Conservation (phyloP, 176 grass and related monocot genomes). For the Carex scoparia region DNA sequence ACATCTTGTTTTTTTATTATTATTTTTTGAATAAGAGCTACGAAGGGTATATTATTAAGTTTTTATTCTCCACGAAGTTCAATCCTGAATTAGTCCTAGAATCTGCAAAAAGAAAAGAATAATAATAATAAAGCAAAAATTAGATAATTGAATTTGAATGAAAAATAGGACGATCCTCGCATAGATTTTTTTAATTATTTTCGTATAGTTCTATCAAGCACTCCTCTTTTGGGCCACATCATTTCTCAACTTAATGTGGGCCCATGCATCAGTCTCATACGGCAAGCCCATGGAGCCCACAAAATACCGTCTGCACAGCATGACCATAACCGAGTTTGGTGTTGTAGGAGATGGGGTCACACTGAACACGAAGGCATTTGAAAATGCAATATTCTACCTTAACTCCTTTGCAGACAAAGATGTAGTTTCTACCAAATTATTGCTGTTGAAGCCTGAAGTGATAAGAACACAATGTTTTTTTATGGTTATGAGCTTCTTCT, state of each 20-base stretch:
- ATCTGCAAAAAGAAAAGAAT: background rate
- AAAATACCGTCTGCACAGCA: slow-evolving; percentile 77
- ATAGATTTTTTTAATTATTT: slow-evolving; percentile 9
- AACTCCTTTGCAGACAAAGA: slow-evolving; percentile 97
- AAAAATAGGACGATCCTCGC: slow-evolving; percentile 7
- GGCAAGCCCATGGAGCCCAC: slow-evolving; percentile 67
- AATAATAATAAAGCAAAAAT: background rate
- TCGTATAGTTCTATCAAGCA: slow-evolving; percentile 37
- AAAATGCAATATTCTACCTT: slow-evolving; percentile 97
- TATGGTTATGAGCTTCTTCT: background rate
- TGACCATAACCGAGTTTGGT: slow-evolving; percentile 89
- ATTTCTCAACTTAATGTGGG: slow-evolving; percentile 28
- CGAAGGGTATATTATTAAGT: background rate
- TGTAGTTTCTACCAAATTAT: background rate
- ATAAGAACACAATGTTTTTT: background rate
- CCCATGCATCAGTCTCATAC: slow-evolving; percentile 36
- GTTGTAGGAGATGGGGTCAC: slow-evolving; percentile 86
- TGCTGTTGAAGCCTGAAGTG: background rate
- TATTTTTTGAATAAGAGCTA: background rate
- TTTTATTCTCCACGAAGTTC: background rate
- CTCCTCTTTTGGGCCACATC: slow-evolving; percentile 39
- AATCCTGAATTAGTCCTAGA: background rate
- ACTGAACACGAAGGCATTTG: slow-evolving; percentile 91
- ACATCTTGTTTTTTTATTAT: background rate
- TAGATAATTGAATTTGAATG: background rate